Percentiles rank a stretch among this genome's conserved stretches.
Conservation (phyloP, 495 filamentous ascomycete genomes). For the Eremomyces bilateralis region DNA sequence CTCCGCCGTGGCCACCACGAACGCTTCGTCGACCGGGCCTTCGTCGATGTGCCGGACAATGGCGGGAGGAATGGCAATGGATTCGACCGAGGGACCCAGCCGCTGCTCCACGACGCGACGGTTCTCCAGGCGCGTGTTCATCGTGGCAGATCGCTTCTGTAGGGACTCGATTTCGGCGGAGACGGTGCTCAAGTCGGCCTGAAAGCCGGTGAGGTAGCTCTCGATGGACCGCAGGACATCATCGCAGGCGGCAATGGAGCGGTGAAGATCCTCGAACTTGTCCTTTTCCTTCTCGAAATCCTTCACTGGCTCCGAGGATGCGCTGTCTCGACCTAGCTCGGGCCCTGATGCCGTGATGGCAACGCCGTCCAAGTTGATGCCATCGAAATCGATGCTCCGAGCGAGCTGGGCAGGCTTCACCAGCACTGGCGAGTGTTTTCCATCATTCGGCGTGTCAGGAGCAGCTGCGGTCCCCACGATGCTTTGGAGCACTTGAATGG, state of each 20-base stretch:
- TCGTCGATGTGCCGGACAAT: constrained; percentile 67
- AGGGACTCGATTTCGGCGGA: constrained; percentile 88
- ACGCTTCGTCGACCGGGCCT: constrained; percentile 72
- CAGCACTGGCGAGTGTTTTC: too few relatives aligned
- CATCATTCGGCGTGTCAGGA: constrained; percentile 10
- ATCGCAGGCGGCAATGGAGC: constrained; percentile 74
- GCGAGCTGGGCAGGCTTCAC: constrained; percentile 26
- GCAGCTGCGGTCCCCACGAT: constrained; percentile 42
- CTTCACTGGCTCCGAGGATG: constrained; percentile 10
- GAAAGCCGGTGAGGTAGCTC: constrained; percentile 74
- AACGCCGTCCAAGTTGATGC: constrained; percentile 53
- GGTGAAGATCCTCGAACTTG: constrained; percentile 81
- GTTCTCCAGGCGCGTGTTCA: constrained; percentile 80
- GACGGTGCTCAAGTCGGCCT: constrained; percentile 72
- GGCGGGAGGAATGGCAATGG: constrained; percentile 65
- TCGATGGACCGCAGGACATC: constrained; percentile 87
- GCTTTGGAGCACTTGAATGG: constrained; percentile 45
- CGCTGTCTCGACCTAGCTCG: too few relatives aligned
- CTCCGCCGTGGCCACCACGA: constrained; percentile 69
- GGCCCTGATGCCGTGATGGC: too few relatives aligned
- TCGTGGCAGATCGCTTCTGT: constrained; percentile 59
- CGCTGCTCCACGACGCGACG: constrained; percentile 71
- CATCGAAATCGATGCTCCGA: constrained; percentile 59
- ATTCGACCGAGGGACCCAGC: constrained; percentile 76
- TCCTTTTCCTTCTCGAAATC: constrained; percentile 53